These are phyloP conservation scores for Galium porrigens DNA, from an alignment of 305 asterid genomes.

Conservation along the genomic window DNA sequence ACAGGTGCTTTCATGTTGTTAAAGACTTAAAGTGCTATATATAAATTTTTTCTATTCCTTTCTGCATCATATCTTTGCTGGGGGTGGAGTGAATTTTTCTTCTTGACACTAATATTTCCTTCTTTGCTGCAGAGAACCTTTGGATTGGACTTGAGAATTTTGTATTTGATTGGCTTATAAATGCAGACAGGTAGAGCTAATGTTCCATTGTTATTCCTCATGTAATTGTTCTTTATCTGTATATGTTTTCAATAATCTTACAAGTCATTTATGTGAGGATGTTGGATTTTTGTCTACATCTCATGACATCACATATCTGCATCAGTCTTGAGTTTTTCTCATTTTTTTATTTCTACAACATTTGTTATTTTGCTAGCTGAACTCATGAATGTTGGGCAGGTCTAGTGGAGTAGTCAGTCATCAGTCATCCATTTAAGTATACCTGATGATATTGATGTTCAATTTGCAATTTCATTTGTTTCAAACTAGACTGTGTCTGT, in stretches of 20 bases:
- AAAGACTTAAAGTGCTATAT: not conserved
- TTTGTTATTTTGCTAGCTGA: not conserved
- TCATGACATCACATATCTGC: not conserved
- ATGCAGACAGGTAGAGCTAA: conserved; percentile 77
- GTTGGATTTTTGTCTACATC: not conserved
- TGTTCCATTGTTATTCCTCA: not conserved
- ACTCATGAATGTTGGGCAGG: not conserved
- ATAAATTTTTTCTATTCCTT: not conserved
- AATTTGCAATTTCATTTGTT: not conserved
- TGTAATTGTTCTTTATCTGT: not conserved
- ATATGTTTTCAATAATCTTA: not conserved
- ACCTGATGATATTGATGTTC: not conserved
- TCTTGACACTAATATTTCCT: conserved; percentile 18
- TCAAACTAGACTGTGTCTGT: not conserved
- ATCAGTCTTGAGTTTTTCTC: not conserved
- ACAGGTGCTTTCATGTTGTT: conserved; percentile 42
- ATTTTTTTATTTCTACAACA: not conserved
- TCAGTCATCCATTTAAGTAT: not conserved
- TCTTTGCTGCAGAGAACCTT: conserved; percentile 57
- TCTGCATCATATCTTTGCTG: not conserved
- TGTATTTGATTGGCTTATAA: conserved; percentile 96
- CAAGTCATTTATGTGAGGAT: not conserved
- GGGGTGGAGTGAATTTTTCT: not conserved
- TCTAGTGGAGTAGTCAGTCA: not conserved
- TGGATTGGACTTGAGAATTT: conserved; percentile 98